phyloP scores from a whole-genome alignment of 805 yeast genomes.

The Spathaspora arborariae region DNA sequence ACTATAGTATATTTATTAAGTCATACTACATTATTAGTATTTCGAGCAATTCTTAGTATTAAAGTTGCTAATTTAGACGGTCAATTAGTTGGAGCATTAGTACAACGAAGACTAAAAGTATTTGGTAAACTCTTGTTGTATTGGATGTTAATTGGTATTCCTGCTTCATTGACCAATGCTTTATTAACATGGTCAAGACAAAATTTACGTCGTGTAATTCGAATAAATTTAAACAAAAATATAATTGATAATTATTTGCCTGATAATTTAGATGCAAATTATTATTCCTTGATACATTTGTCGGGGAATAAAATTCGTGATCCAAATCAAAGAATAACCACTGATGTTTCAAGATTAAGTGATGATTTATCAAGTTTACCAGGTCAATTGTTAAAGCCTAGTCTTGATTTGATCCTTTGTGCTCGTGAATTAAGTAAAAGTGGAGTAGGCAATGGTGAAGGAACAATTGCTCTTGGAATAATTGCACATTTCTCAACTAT shows the following conservation, averaged over 20 bases:
- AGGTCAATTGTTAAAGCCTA: conserved; percentile 79
- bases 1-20: conserved; percentile 36
- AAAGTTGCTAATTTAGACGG: conserved; percentile 89
- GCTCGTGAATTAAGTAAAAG: conserved; percentile 68
- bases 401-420: conserved; percentile 73
- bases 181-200: conserved; percentile 59
- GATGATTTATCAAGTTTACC: conserved; percentile 70
- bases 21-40: conserved; percentile 58
- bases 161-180: conserved; percentile 79
- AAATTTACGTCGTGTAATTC: conserved; percentile 53
- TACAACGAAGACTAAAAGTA: conserved; percentile 60
- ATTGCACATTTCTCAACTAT: conserved; percentile 79
- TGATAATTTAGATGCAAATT: conserved; percentile 61
- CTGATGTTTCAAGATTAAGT: conserved; percentile 74
- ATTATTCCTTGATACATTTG: conserved; percentile 67
- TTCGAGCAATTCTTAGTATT: conserved; percentile 70
- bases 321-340: conserved; percentile 80
- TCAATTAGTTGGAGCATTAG: conserved; percentile 72
- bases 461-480: conserved; percentile 71
- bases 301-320: conserved; percentile 52
- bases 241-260: conserved; percentile 73
- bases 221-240: conserved; percentile 60
- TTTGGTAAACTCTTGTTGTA: conserved; percentile 60
- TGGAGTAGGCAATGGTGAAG: conserved; percentile 73
- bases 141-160: conserved; percentile 86